A percentile compares a stretch with the other conserved stretches of the same genome.
Conservation (phyloP, 371 early-diverging fungal genomes). For the Antonospora locustae region DNA sequence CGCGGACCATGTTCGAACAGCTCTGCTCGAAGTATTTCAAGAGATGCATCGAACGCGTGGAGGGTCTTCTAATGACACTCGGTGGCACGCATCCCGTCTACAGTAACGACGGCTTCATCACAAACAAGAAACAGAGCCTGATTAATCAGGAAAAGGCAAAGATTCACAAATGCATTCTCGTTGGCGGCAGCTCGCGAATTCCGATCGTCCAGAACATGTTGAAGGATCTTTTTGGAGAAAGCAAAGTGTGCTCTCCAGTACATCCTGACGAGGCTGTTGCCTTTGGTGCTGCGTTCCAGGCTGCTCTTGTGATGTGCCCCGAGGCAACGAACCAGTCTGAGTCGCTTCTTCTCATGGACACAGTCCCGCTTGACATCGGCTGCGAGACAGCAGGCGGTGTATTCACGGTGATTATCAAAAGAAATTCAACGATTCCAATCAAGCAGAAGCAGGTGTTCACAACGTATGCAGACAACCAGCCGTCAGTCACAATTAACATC, state of each 20-base stretch:
- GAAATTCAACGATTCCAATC: slow-evolving; percentile 75
- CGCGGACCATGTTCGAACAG: slow-evolving; percentile 88
- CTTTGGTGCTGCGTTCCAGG: slow-evolving; percentile 90
- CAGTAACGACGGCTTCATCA: slow-evolving; percentile 1
- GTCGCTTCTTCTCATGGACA: slow-evolving; percentile 67
- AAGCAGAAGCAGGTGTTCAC: slow-evolving; percentile 74
- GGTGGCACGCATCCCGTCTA: slow-evolving; percentile 60
- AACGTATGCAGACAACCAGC: slow-evolving; percentile 79
- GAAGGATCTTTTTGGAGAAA: slow-evolving; percentile 85
- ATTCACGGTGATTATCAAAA: slow-evolving; percentile 76
- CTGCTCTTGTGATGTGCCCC: slow-evolving; percentile 71
- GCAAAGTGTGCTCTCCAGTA: slow-evolving; percentile 83
- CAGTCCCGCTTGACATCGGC: slow-evolving; percentile 71
- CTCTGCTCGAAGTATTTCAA: slow-evolving; percentile 80
- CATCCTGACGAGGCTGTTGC: slow-evolving; percentile 96
- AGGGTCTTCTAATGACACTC: slow-evolving; percentile 75
- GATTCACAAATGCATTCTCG: slow-evolving; percentile 85
- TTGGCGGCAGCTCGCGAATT: slow-evolving; percentile 98
- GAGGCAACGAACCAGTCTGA: slow-evolving; percentile 64
- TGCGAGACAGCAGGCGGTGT: slow-evolving; percentile 85
- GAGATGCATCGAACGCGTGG: slow-evolving; percentile 76
- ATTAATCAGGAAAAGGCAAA: slow-evolving; percentile 58
- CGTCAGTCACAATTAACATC: slow-evolving; percentile 72
- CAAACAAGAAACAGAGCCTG: slow-evolving; percentile 15
- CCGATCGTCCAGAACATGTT: slow-evolving; percentile 94